phyloP scores from a whole-genome alignment of 306 rosid genomes.

The Arachis stenosperma region DNA sequence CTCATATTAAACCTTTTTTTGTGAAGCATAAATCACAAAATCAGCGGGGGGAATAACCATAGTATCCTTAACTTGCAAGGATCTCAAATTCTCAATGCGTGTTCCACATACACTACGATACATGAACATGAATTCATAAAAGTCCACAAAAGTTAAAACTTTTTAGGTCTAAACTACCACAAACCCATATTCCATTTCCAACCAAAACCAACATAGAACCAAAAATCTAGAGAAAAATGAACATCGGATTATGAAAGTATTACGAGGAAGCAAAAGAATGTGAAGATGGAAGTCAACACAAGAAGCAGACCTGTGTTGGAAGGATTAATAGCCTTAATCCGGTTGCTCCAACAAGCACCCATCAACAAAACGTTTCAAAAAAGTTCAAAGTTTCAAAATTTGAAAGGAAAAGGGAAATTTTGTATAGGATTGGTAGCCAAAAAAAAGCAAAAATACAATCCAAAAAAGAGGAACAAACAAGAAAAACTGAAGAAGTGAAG shows the following conservation, averaged over 20 bases:
- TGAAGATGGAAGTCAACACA: conserved; percentile 15
- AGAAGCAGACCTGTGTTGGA: conserved; percentile 62
- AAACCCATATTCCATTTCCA: conserved; percentile 13
- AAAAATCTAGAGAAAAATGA: conserved; percentile 15
- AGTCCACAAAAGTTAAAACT: conserved; percentile 36
- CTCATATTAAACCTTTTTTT: conserved; percentile 10
- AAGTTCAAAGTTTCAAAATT: conserved; percentile 26
- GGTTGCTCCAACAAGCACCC: conserved; percentile 96
- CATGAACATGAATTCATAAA: conserved; percentile 13
- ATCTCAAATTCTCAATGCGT: conserved; percentile 43
- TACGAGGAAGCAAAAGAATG: conserved; percentile 7
- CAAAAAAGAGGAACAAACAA: conserved; percentile 21
- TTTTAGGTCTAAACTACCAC: conserved; percentile 23
- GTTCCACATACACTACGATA: not conserved
- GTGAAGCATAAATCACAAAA: conserved; percentile 33
- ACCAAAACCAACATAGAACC: conserved; percentile 12
- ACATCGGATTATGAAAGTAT: conserved; percentile 8
- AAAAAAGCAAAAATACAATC: conserved; percentile 24
- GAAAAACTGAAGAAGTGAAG: too few species aligned
- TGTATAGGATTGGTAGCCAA: not conserved
- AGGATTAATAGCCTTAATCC: conserved; percentile 71
- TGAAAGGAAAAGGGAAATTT: conserved; percentile 26
- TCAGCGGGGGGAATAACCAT: conserved; percentile 20
- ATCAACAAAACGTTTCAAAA: conserved; percentile 48
- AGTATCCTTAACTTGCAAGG: conserved; percentile 37